Evolutionary conservation across 2,329 filamentous ascomycete species (phyloP).

Genomic region (Fusarium torulosum): DNA sequence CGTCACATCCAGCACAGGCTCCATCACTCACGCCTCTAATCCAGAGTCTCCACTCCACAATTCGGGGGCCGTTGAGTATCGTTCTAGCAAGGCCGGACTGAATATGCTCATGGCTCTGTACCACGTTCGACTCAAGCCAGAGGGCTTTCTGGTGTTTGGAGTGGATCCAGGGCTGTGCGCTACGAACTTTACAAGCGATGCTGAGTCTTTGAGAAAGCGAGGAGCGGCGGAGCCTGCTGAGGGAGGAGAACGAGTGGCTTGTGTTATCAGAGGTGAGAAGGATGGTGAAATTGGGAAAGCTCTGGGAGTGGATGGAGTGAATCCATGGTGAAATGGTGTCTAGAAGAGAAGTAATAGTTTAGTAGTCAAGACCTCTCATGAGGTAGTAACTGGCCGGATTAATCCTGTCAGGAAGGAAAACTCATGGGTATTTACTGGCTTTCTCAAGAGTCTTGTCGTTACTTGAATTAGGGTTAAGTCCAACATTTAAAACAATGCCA

Average conservation of each 20-base stretch:
- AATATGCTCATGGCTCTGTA: slow-evolving; percentile 27
- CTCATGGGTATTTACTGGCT: too few species aligned
- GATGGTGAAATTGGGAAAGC: slow-evolving; percentile 3
- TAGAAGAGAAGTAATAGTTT: not conserved
- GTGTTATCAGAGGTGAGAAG: slow-evolving; percentile 4
- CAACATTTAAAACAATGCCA: too few species aligned
- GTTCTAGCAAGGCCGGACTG: slow-evolving; percentile 17
- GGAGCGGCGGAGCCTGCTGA: slow-evolving; percentile 4
- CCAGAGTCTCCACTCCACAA: not conserved
- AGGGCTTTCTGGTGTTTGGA: slow-evolving; percentile 6
- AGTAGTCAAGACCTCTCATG: not conserved
- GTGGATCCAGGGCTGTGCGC: slow-evolving; percentile 23
- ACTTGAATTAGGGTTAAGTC: too few species aligned
- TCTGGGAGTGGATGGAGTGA: slow-evolving; percentile 1
- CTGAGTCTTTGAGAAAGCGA: not conserved
- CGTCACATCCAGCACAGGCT: slow-evolving; percentile 16
- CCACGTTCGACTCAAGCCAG: not conserved
- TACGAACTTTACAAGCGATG: slow-evolving; percentile 7
- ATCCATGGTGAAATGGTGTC: not conserved
- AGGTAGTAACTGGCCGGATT: not conserved
- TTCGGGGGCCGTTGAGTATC: not conserved
- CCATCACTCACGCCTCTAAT: slow-evolving; percentile 6
- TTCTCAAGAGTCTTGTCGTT: too few species aligned
- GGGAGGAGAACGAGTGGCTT: slow-evolving; percentile 4
- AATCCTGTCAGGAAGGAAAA: not conserved